phyloP scores from a whole-genome alignment of 352 stramenopile genomes.

The Pythium sukuiense region DNA sequence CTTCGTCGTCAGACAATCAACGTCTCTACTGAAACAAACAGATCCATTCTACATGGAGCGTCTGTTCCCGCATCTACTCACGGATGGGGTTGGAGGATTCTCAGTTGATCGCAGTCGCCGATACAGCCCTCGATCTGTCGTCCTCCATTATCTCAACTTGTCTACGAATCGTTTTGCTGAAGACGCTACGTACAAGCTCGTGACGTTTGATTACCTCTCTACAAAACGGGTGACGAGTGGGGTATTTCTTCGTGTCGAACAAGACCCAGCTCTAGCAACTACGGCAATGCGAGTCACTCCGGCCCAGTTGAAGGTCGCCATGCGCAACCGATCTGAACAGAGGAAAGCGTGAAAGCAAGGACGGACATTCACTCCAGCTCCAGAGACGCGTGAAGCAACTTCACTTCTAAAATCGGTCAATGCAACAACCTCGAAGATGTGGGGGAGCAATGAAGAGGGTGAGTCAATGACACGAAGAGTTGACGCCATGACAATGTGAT shows the following conservation, averaged over 20 bases:
- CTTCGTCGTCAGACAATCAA: conserved; percentile 17
- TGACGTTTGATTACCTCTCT: conserved; percentile 25
- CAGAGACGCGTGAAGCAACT: neutral
- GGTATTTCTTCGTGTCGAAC: conserved; percentile 19
- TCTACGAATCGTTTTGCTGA: conserved; percentile 20
- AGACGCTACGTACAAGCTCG: conserved; percentile 19
- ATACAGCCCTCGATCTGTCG: conserved; percentile 20
- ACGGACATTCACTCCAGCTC: neutral
- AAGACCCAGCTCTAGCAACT: conserved; percentile 9
- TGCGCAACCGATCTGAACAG: neutral
- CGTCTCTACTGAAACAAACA: conserved; percentile 5
- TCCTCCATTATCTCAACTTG: conserved; percentile 25
- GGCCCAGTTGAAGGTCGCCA: conserved; percentile 4
- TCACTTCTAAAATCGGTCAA: conserved; percentile 15
- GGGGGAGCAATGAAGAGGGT: conserved; percentile 25
- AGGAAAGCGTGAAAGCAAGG: neutral
- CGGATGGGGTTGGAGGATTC: conserved; percentile 15
- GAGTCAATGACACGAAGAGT: conserved; percentile 15
- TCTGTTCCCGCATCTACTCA: conserved; percentile 17
- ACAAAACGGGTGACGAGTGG: conserved; percentile 16
- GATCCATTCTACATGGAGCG: conserved; percentile 19
- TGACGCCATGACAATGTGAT: conserved; percentile 19
- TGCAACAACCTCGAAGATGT: conserved; percentile 20
- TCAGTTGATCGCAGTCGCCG: neutral
- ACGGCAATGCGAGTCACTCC: conserved; percentile 4